phyloP scores from a whole-genome alignment of 2,329 filamentous ascomycete genomes.

The Purpureocillium takamizusanense region DNA sequence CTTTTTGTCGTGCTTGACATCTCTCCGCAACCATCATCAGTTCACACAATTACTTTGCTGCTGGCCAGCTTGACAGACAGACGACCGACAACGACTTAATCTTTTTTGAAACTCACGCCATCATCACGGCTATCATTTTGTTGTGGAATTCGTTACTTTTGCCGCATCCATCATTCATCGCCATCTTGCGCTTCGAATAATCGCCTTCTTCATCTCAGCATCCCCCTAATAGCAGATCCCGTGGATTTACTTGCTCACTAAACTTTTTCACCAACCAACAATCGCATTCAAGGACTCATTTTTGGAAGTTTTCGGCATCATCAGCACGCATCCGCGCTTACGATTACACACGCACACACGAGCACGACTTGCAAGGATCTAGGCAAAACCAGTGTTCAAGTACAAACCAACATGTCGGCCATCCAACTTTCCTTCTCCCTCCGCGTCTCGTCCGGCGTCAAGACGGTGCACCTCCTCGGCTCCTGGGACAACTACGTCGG shows the following conservation, averaged over 20 bases:
- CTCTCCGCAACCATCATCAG: conserved; percentile 22
- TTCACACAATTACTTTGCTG: conserved; percentile 14
- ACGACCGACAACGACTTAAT: conserved; percentile 3
- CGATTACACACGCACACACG: not conserved
- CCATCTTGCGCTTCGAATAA: conserved; percentile 20
- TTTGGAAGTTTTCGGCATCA: conserved; percentile 16
- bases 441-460: conserved; percentile 91
- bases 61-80: conserved; percentile 8
- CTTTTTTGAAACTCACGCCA: too few relatives aligned
- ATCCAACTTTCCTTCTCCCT: conserved; percentile 94
- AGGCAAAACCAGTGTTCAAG: not conserved
- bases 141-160: too few relatives aligned
- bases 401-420: conserved; percentile 61
- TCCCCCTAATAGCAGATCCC: conserved; percentile 33
- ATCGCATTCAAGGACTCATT: conserved; percentile 1
- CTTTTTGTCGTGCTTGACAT: too few relatives aligned
- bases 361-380: not conserved
- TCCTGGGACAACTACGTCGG: conserved; percentile 97
- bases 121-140: conserved; percentile 11
- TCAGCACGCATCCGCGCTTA: conserved; percentile 15
- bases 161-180: too few relatives aligned
- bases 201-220: conserved; percentile 9
- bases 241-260: conserved; percentile 48
- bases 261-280: conserved; percentile 38
- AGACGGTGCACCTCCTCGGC: conserved; percentile 93